Percentiles rank a stretch among this genome's conserved stretches.
Conservation (phyloP, 2,329 filamentous ascomycete species). For the Verticillium nonalfalfae region DNA sequence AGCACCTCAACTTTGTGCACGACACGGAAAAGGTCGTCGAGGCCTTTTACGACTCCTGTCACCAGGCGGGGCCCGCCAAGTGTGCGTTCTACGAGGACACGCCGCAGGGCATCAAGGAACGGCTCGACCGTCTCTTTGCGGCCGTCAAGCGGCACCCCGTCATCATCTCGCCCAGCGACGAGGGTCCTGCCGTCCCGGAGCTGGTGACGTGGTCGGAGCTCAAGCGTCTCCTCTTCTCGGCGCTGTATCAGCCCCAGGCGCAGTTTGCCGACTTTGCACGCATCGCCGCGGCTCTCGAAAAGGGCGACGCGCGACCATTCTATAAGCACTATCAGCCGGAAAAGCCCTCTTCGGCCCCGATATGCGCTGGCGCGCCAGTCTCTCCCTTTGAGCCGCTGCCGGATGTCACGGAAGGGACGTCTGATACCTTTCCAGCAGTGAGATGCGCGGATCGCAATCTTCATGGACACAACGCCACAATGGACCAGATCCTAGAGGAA, state of each 20-base stretch:
- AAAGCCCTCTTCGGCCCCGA: slow-evolving; percentile 7
- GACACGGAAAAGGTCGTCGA: slow-evolving; percentile 48
- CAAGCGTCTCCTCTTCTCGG: slow-evolving; percentile 32
- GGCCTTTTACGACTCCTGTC: slow-evolving; percentile 48
- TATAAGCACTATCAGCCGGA: slow-evolving; percentile 18
- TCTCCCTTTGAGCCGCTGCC: slow-evolving; percentile 23
- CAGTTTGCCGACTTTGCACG: slow-evolving; percentile 34
- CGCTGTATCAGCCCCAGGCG: slow-evolving; percentile 37
- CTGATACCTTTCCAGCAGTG: slow-evolving; percentile 37
- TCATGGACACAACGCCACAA: slow-evolving; percentile 16
- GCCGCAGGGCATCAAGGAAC: slow-evolving; percentile 28
- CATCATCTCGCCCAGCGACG: slow-evolving; percentile 24
- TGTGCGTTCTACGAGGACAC: slow-evolving; percentile 36
- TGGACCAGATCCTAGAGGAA: slow-evolving; percentile 25
- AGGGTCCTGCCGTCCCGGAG: slow-evolving; percentile 33
- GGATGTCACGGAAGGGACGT: slow-evolving; percentile 22
- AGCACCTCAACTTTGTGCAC: slow-evolving; percentile 38
- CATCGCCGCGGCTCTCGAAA: slow-evolving; percentile 35
- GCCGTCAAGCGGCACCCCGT: slow-evolving; percentile 35
- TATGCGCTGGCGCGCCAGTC: slow-evolving; percentile 22
- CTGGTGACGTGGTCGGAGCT: slow-evolving; percentile 44
- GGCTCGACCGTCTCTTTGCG: slow-evolving; percentile 31
- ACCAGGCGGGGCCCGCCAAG: slow-evolving; percentile 38
- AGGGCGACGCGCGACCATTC: slow-evolving; percentile 36
- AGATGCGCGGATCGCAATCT: slow-evolving; percentile 35